Percentiles rank a stretch among this genome's conserved stretches.
phyloP scores from a whole-genome alignment of 495 filamentous ascomycete species.

The Aspergillus panamensis region DNA sequence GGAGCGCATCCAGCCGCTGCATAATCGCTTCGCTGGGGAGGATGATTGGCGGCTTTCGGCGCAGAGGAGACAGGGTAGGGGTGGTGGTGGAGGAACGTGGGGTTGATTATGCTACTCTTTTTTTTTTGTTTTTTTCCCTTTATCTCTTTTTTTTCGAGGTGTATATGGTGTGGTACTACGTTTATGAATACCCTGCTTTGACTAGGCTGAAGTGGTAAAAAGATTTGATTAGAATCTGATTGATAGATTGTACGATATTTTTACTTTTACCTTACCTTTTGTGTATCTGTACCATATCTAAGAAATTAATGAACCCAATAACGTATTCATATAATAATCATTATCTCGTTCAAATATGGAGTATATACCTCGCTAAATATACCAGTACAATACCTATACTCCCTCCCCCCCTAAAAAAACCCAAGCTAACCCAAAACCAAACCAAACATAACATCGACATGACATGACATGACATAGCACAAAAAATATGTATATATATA shows the following conservation, averaged over 20 bases:
- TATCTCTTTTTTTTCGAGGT: background rate
- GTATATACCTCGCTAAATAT: too few relatives aligned
- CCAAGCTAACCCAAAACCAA: too few relatives aligned
- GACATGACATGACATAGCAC: too few relatives aligned
- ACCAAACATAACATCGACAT: background rate
- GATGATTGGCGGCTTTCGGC: constrained; percentile 93
- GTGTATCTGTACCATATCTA: background rate
- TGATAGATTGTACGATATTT: background rate
- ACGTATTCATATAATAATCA: too few relatives aligned
- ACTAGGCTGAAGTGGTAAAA: background rate
- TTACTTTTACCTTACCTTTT: background rate
- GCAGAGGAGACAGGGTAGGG: constrained; percentile 80
- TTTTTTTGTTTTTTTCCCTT: constrained; percentile 1
- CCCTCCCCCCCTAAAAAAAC: too few relatives aligned
- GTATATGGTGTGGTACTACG: background rate
- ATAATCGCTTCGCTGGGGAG: constrained; percentile 85
- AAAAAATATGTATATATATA: too few relatives aligned
- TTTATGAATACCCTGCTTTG: background rate
- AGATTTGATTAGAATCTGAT: background rate
- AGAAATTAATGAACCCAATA: too few relatives aligned
- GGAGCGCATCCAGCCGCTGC: constrained; percentile 89
- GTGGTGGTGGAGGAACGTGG: constrained; percentile 94
- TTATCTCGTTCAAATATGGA: background rate
- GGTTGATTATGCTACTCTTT: constrained; percentile 51
- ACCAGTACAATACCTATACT: too few relatives aligned